Evolutionary conservation across 768 basidiomycete genomes (phyloP).

Genomic region (Piloderma croceum): DNA sequence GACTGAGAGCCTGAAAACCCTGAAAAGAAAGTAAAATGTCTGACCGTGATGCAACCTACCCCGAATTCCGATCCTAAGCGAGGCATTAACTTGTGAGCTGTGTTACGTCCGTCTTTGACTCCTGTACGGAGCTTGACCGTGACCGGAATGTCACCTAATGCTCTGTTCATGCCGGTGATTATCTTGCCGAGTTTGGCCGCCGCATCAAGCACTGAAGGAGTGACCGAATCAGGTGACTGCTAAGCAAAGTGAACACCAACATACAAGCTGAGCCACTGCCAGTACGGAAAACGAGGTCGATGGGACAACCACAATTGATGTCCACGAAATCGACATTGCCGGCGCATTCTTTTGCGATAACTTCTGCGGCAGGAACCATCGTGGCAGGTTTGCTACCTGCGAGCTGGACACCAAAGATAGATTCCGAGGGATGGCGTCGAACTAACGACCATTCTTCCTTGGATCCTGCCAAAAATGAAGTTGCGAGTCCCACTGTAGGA

Average conservation of each 20-base stretch:
- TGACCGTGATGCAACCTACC: slow-evolving; percentile 40
- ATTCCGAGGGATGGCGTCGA: slow-evolving; percentile 81
- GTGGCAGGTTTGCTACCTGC: slow-evolving; percentile 82
- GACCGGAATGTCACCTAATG: slow-evolving; percentile 85
- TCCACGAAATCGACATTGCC: slow-evolving; percentile 84
- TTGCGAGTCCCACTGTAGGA: slow-evolving; percentile 79
- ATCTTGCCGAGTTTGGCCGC: slow-evolving; percentile 81
- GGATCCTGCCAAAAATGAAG: slow-evolving; percentile 81
- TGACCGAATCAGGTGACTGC: not conserved
- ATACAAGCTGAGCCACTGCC: slow-evolving; percentile 86
- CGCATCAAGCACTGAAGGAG: slow-evolving; percentile 67
- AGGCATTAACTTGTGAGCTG: slow-evolving; percentile 87
- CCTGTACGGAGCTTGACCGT: slow-evolving; percentile 92
- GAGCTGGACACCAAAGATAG: slow-evolving; percentile 85
- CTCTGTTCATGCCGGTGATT: slow-evolving; percentile 84
- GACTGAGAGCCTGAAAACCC: not conserved
- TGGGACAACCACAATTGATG: slow-evolving; percentile 95
- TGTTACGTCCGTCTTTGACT: slow-evolving; percentile 83
- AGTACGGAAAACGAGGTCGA: slow-evolving; percentile 88
- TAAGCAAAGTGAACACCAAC: slow-evolving; percentile 24
- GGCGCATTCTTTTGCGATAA: slow-evolving; percentile 63
- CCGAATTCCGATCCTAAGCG: slow-evolving; percentile 53
- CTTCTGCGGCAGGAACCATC: slow-evolving; percentile 77
- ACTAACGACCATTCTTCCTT: slow-evolving; percentile 95
- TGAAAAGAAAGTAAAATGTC: not conserved